Base-by-base conservation (phyloP, 2,329 filamentous ascomycete species). In the Fusarium tjaetaba region DNA sequence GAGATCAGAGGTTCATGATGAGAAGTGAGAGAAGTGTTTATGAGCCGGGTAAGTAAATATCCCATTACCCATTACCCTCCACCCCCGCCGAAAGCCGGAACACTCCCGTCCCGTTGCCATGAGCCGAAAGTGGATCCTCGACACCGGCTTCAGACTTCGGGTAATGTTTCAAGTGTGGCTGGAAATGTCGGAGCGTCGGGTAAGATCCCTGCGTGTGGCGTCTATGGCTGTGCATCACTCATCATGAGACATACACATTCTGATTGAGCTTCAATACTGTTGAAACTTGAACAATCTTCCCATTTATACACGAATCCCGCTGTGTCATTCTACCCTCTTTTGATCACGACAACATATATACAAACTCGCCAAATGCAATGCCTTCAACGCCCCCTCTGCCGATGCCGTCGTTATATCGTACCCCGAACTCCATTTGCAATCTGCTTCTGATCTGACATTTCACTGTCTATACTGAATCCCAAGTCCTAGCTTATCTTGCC, bases 401-500 rank as follows among this genome's bases (percentile, higher is more conserved):
- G 8, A 51, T 71, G 56, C 59, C 62, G 58, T 72, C 67, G 57
- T 73, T 48, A 74, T 51, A 51, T 72, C 30, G 42, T 74, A 32
- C 42, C 49, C 36, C 46, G n/a, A 74, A 74, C 71, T 75, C 69
- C 72, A 49, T 51, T 48, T 61, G 49, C 69, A 67, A 60, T 65
- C 56, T 71, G 56, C 41, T 52, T 24, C 13, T 45, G 42, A 28
- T 10, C 18, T 18, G 36, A 30, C 30, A 57, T 39, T 59, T 48
- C 76, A 78, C 61, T 78, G 66, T 58, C 82, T 76, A 65, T 88
- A 87, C 65, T 87, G 85, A 68, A 90, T 89, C 5, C 88, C 88
- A 42, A 90, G 77, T 0, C 88, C 88, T 20, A 90, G 82, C 16
- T 80, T 79, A 18, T 81, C 78, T 18, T 78, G 79, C 4, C 84